A percentile compares a stretch with the other conserved stretches of the same genome.
Evolutionary conservation across 2,329 filamentous ascomycete genomes (phyloP).

Genomic region (Neonectria hederae): DNA sequence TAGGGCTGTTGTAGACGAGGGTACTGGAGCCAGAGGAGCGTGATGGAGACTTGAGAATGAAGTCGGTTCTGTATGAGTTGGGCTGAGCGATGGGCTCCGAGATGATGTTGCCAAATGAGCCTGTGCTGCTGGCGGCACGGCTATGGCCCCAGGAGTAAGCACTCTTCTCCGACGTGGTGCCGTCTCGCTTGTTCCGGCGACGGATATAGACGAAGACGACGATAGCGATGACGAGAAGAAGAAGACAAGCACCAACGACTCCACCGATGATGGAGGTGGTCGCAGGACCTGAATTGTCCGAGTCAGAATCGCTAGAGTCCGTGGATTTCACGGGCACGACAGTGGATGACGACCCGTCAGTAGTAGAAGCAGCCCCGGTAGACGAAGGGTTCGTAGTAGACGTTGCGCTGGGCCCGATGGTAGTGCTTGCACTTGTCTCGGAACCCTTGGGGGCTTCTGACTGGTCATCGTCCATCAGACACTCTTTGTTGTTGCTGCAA

Average conservation of each 20-base stretch:
- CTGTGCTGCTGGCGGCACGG: conserved; percentile 35
- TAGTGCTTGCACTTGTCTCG: conserved; percentile 37
- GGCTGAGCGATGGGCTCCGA: conserved; percentile 64
- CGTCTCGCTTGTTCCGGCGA: conserved; percentile 40
- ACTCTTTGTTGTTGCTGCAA: conserved; percentile 63
- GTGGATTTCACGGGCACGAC: conserved; percentile 28
- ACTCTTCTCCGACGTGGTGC: conserved; percentile 33
- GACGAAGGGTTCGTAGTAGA: conserved; percentile 36
- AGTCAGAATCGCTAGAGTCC: conserved; percentile 21
- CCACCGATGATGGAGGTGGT: conserved; percentile 58
- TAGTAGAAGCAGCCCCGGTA: conserved; percentile 32
- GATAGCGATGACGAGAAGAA: conserved; percentile 52
- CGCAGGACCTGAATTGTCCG: conserved; percentile 42
- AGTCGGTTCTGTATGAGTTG: conserved; percentile 60
- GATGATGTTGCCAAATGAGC: conserved; percentile 57
- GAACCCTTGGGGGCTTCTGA: conserved; percentile 48
- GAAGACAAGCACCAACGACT: conserved; percentile 56
- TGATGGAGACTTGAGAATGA: conserved; percentile 55
- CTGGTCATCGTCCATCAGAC: conserved; percentile 64
- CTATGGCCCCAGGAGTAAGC: conserved; percentile 25
- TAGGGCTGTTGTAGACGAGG: conserved; percentile 21
- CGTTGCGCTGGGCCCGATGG: conserved; percentile 27
- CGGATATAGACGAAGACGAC: conserved; percentile 53
- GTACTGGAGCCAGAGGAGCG: conserved; percentile 23
- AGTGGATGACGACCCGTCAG: conserved; percentile 29